phyloP scores from a whole-genome alignment of 768 basidiomycete genomes.

The Leccinum boreale region DNA sequence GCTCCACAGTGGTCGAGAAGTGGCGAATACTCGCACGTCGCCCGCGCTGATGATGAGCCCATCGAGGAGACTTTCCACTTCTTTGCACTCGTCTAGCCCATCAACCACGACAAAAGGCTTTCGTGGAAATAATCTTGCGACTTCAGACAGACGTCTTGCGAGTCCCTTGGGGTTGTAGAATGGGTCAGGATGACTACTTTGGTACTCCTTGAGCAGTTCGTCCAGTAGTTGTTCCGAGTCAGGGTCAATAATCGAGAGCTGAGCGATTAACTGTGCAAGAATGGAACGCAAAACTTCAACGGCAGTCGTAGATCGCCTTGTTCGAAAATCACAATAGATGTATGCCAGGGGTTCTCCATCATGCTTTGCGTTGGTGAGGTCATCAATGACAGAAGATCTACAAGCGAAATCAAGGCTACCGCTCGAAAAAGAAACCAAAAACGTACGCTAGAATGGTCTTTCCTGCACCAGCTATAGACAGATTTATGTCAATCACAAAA shows the following conservation, averaged over 20 bases:
- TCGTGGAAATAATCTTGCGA: not conserved
- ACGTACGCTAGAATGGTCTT: not conserved
- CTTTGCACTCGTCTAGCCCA: conserved; percentile 23
- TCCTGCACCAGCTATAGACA: not conserved
- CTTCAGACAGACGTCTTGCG: not conserved
- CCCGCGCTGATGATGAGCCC: conserved; percentile 2
- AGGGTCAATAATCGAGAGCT: not conserved
- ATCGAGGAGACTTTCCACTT: conserved; percentile 5
- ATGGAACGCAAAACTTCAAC: conserved; percentile 18
- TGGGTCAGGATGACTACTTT: not conserved
- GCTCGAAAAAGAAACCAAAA: too few relatives aligned
- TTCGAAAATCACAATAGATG: conserved; percentile 25
- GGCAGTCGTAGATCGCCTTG: conserved; percentile 1
- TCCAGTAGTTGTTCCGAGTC: not conserved
- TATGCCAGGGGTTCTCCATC: not conserved
- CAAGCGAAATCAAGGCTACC: not conserved
- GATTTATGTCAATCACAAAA: not conserved
- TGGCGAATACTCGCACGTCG: conserved; percentile 3
- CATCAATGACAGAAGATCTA: not conserved
- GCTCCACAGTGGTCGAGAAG: conserved; percentile 5
- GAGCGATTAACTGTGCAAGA: conserved; percentile 11
- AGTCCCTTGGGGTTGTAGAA: conserved; percentile 8
- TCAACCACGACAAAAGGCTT: conserved; percentile 17
- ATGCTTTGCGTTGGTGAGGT: not conserved
- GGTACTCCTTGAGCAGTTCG: conserved; percentile 3